Conservation (phyloP, 257 asterid species). For the Fraxinus americana region DNA sequence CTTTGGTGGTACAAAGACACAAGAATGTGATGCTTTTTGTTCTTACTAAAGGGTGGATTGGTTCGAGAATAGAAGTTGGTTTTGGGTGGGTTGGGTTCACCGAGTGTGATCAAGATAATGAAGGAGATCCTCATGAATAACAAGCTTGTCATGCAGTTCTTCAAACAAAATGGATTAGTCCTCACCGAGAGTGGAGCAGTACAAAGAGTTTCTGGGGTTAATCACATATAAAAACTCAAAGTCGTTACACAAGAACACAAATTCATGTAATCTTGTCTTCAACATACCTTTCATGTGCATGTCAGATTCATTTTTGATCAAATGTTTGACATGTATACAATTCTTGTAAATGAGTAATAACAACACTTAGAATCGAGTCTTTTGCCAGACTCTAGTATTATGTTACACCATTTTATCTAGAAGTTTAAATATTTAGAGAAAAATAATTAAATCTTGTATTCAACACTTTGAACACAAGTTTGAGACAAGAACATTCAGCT, state of each 20-base stretch:
- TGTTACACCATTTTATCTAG: too few species aligned
- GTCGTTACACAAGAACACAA: background rate
- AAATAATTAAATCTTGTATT: background rate
- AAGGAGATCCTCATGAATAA: background rate
- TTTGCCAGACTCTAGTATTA: too few species aligned
- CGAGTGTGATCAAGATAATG: background rate
- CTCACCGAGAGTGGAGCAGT: too few species aligned
- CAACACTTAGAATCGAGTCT: too few species aligned
- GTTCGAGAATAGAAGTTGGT: background rate
- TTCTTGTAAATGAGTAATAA: too few species aligned
- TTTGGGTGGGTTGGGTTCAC: background rate
- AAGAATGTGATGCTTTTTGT: background rate
- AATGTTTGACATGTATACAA: too few species aligned
- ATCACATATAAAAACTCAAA: background rate
- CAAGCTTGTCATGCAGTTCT: background rate
- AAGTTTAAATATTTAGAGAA: too few species aligned
- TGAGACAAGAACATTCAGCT: background rate
- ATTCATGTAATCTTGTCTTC: background rate
- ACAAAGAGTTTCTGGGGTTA: background rate
- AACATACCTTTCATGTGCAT: too few species aligned
- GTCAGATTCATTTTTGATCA: background rate
- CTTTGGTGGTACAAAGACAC: background rate
- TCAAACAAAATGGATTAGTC: background rate
- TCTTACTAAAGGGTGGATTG: background rate
- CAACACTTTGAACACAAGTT: background rate